A percentile compares a stretch with the other conserved stretches of the same genome.
phyloP scores from a whole-genome alignment of 306 rosid species.

The Sophora flavescens region DNA sequence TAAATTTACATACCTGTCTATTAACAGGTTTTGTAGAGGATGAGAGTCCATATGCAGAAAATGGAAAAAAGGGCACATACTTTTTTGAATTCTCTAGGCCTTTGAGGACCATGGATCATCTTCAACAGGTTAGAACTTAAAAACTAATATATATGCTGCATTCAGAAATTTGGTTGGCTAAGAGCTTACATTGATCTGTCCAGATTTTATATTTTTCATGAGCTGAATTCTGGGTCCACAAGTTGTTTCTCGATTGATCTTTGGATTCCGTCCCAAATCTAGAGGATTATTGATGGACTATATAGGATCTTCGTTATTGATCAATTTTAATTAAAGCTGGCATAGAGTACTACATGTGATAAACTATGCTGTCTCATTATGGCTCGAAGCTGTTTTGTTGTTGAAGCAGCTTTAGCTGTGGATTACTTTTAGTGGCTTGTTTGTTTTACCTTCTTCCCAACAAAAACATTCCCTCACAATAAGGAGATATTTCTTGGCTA shows the following conservation, averaged over 20 bases:
- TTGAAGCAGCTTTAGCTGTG: constrained; percentile 30
- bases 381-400: constrained; percentile 10
- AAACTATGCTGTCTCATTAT: constrained; percentile 18
- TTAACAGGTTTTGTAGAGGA: constrained; percentile 80
- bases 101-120: constrained; percentile 91
- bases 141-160: constrained; percentile 39
- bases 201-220: not conserved
- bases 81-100: constrained; percentile 93
- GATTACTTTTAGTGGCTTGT: constrained; percentile 21
- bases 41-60: constrained; percentile 83
- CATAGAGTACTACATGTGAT: not conserved
- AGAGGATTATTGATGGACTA: constrained; percentile 7
- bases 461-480: constrained; percentile 2
- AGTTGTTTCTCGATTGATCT: constrained; percentile 35
- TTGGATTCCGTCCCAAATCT: constrained; percentile 33
- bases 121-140: constrained; percentile 89
- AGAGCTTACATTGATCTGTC: constrained; percentile 27
- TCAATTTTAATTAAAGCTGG: constrained; percentile 17
- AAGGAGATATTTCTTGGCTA: constrained; percentile 21
- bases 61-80: constrained; percentile 81
- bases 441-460: constrained; percentile 35
- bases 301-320: constrained; percentile 20
- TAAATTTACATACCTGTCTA: constrained; percentile 21
- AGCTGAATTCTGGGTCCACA: constrained; percentile 22
- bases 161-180: constrained; percentile 38